Base-by-base conservation (phyloP, 108 stramenopile species). In the Nitzschia palea region DNA sequence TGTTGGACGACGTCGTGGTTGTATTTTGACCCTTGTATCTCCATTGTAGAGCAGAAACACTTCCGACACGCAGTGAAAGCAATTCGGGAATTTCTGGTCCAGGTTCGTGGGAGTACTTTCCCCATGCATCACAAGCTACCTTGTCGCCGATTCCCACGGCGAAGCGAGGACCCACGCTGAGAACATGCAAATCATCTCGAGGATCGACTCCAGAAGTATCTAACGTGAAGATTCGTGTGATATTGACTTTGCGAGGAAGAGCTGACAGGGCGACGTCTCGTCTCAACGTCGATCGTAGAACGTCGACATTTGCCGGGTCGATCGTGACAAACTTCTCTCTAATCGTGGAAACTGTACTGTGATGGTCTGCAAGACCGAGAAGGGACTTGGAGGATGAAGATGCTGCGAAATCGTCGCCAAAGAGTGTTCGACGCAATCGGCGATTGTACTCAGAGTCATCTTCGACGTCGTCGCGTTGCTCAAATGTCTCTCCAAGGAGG, bases 111-210 rank as follows among this genome's bases (percentile, higher is more conserved):
- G 47, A 48, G 47, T 4, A 18, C 15, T n/a, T n/a, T n/a, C 47
- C 47, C 47, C 47, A 48, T 48, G 15, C 47, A 18, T 48, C 47
- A 48, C 15, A 48, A 20, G 8, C 15, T 18, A 48, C 47, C 47
- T 12, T 48, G n/a, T 48, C 47, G 18, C 22, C 47, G 22, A 48
- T 48, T 48, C 47, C 47, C 47, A 48, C 47, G n/a, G 47, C 47
- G 18, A 48, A 20, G 18, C 47, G 47, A 18, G 47, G 47, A 18
- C 47, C 47, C 18, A 48, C 47, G 22, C 47, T 48, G 18, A 48
- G 15, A 18, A 48, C 47, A 48, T 48, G 47, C 47, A 48, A 48
- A 48, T 48, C 17, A 20, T 48, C 47, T 18, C 47, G 47, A 40
- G 37, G 12, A 18, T 48, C 47, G 18, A 48, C 18, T 8, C 47